Conservation (phyloP, 345 rosid genomes). For the Aquilaria yunnanensis region DNA sequence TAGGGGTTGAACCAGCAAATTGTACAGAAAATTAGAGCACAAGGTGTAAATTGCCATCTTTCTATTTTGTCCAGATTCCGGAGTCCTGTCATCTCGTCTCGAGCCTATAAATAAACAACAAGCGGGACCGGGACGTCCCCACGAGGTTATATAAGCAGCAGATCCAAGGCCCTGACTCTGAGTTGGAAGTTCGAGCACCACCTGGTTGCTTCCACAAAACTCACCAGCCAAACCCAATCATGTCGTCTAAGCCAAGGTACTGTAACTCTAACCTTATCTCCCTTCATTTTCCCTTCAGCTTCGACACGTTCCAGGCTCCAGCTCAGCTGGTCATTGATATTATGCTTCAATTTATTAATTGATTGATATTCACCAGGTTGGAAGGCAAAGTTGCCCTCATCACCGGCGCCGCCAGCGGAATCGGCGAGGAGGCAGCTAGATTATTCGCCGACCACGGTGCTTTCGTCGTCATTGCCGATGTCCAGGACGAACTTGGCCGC, state of each 20-base stretch:
- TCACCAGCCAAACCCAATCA: too few relatives aligned
- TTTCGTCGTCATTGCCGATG: constrained; percentile 54
- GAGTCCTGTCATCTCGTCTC: neutral
- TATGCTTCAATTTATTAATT: too few relatives aligned
- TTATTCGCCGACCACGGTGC: constrained; percentile 68
- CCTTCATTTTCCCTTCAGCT: neutral
- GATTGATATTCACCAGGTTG: constrained; percentile 30
- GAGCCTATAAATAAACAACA: constrained; percentile 6
- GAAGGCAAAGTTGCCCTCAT: constrained; percentile 81
- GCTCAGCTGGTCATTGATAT: too few relatives aligned
- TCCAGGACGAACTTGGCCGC: constrained; percentile 66
- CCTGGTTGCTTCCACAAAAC: constrained; percentile 10
- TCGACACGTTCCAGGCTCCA: neutral
- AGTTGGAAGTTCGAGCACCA: constrained; percentile 14
- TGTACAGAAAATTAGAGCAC: neutral
- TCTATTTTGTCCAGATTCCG: too few relatives aligned
- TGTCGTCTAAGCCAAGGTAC: constrained; percentile 29
- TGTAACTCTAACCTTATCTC: constrained; percentile 14
- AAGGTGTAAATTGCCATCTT: neutral
- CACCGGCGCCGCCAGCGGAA: constrained; percentile 92
- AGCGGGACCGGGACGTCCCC: neutral
- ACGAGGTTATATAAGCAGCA: constrained; percentile 15
- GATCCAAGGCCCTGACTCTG: constrained; percentile 21
- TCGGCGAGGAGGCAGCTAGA: constrained; percentile 68
- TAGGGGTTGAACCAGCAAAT: neutral